Conservation (phyloP, 495 filamentous ascomycete species). For the Aspergillus homomorphus region DNA sequence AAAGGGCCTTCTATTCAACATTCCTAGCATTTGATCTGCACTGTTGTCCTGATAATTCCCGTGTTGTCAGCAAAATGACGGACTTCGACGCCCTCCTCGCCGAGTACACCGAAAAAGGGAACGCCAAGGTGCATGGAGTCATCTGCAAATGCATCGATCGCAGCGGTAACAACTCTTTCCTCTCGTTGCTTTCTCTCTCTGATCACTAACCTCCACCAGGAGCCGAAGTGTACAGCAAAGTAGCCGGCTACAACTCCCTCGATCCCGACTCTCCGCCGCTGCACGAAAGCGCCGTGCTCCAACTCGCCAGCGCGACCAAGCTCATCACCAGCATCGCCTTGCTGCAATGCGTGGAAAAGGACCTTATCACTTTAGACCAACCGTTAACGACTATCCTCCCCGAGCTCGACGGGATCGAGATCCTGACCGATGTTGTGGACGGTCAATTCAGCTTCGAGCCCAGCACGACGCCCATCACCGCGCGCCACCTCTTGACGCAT, state of each 20-base stretch:
- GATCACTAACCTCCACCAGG: constrained; percentile 3
- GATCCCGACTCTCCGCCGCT: neutral
- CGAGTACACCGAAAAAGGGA: constrained; percentile 6
- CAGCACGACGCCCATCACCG: constrained; percentile 32
- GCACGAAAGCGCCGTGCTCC: constrained; percentile 22
- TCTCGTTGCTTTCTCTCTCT: neutral
- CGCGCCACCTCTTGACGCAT: constrained; percentile 48
- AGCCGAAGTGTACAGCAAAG: constrained; percentile 12
- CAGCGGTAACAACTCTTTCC: neutral
- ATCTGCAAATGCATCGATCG: constrained; percentile 12
- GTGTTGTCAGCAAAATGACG: constrained; percentile 3
- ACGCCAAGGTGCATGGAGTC: constrained; percentile 8
- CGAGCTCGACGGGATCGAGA: constrained; percentile 34
- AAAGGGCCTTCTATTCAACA: too few species aligned
- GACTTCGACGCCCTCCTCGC: constrained; percentile 12
- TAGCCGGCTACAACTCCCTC: constrained; percentile 6
- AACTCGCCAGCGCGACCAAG: constrained; percentile 22
- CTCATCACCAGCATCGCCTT: constrained; percentile 16
- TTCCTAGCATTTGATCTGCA: too few species aligned
- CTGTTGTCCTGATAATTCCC: too few species aligned
- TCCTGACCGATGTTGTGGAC: constrained; percentile 39
- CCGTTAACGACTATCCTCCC: constrained; percentile 39
- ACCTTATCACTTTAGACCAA: constrained; percentile 37
- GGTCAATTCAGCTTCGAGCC: constrained; percentile 28
- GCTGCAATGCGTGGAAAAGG: constrained; percentile 50